These are phyloP conservation scores for Alternaria alternata DNA, from an alignment of 2,329 filamentous ascomycete genomes.

Conservation along the genomic window DNA sequence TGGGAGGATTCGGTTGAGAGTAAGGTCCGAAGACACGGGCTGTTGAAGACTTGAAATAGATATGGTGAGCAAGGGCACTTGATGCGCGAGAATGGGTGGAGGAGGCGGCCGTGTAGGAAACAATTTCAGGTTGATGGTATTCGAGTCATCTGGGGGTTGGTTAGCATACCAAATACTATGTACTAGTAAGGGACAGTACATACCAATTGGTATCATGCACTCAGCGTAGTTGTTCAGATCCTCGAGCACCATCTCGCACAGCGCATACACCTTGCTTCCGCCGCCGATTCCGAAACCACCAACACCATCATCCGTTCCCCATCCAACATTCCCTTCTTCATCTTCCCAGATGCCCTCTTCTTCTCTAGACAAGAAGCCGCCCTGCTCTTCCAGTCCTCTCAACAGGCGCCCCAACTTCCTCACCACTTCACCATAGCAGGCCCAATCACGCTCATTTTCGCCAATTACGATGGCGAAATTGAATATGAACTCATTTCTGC, in stretches of 20 bases:
- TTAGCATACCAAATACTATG: not conserved
- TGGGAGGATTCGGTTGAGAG: constrained; percentile 78
- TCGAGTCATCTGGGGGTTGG: constrained; percentile 74
- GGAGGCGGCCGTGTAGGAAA: constrained; percentile 84
- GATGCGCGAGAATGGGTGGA: constrained; percentile 81
- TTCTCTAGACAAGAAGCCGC: constrained; percentile 77
- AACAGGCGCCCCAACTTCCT: constrained; percentile 85
- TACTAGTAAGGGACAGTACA: constrained; percentile 37
- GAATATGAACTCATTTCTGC: constrained; percentile 97
- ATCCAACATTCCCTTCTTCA: constrained; percentile 24
- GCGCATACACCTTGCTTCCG: constrained; percentile 66
- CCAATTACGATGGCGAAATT: constrained; percentile 90
- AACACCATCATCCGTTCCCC: constrained; percentile 11
- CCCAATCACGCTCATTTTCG: constrained; percentile 70
- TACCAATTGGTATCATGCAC: constrained; percentile 96
- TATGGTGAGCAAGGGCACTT: constrained; percentile 82
- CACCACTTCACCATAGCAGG: constrained; percentile 84
- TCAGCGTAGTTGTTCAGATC: constrained; percentile 97
- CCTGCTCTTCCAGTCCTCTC: constrained; percentile 90
- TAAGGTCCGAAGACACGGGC: constrained; percentile 73
- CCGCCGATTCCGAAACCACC: constrained; percentile 40
- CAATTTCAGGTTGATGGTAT: constrained; percentile 95
- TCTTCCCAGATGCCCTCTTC: constrained; percentile 50
- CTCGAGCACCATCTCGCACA: constrained; percentile 87
- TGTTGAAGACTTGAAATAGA: constrained; percentile 47